Conservation (phyloP, 441 rosid genomes). For the Euphorbia schlechtendalii region DNA sequence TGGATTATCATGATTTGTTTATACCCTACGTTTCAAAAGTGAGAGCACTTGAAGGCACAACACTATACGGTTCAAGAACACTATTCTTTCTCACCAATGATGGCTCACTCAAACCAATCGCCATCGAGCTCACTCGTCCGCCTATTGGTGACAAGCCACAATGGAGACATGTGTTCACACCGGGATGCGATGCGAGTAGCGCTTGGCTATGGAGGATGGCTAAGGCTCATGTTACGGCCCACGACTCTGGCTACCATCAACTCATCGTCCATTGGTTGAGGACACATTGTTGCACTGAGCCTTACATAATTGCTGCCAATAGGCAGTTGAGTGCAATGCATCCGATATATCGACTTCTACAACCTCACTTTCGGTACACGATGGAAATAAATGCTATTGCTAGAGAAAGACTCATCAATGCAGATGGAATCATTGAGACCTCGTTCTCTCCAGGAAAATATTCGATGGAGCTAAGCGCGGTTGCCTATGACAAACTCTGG, state of each 20-base stretch:
- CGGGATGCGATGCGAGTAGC: conserved; percentile 18
- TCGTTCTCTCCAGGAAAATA: conserved; percentile 44
- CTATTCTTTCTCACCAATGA: conserved; percentile 50
- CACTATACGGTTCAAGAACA: conserved; percentile 65
- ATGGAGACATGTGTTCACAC: conserved; percentile 52
- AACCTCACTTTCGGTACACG: conserved; percentile 78
- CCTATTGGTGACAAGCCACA: conserved; percentile 40
- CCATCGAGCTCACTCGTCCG: conserved; percentile 65
- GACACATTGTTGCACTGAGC: conserved; percentile 60
- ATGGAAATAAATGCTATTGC: conserved; percentile 76
- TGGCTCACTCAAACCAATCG: conserved; percentile 43
- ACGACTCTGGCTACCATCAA: conserved; percentile 6
- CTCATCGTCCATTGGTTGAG: conserved; percentile 27
- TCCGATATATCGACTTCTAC: conserved; percentile 50
- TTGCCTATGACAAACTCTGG: conserved; percentile 51
- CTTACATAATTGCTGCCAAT: conserved; percentile 59
- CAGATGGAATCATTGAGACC: conserved; percentile 52
- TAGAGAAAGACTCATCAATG: conserved; percentile 40
- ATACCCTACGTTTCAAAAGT: conserved; percentile 64
- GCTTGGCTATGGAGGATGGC: conserved; percentile 10
- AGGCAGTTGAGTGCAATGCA: conserved; percentile 63
- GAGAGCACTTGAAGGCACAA: conserved; percentile 37
- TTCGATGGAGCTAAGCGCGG: conserved; percentile 44
- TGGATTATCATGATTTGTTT: conserved; percentile 69
- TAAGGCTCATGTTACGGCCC: conserved; percentile 4